Conservation (phyloP, 495 filamentous ascomycete genomes). For the Barbatosphaeria neglecta region DNA sequence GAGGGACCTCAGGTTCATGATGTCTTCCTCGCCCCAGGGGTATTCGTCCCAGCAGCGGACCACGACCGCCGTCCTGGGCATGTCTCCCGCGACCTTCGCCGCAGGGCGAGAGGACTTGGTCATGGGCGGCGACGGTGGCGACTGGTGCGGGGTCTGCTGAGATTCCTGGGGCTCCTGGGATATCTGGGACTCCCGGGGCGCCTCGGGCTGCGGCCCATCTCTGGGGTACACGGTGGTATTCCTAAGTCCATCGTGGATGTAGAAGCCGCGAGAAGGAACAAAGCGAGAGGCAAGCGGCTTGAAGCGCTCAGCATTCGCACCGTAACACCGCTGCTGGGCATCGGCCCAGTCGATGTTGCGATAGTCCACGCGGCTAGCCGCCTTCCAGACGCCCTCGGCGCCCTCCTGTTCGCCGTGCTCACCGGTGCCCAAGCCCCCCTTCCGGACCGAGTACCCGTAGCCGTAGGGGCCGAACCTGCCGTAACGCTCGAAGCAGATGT, state of each 20-base stretch:
- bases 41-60: conserved; percentile 66
- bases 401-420: conserved; percentile 70
- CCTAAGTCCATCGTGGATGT: conserved; percentile 17
- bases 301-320: conserved; percentile 62
- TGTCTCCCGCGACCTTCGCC: conserved; percentile 12
- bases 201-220: conserved; percentile 1
- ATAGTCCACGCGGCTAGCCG: conserved; percentile 58
- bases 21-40: conserved; percentile 55
- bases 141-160: too few species aligned
- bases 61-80: conserved; percentile 57
- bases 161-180: too few species aligned
- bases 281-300: conserved; percentile 21
- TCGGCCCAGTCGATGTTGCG: conserved; percentile 61
- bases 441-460: conserved; percentile 62
- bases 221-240: conserved; percentile 1
- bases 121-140: conserved; percentile 39
- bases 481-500: conserved; percentile 90
- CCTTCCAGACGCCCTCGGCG: conserved; percentile 60
- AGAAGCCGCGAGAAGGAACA: conserved; percentile 31
- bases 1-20: conserved; percentile 59
- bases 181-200: too few species aligned
- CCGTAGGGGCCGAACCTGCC: conserved; percentile 85
- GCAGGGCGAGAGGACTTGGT: conserved; percentile 14
- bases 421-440: conserved; percentile 71
- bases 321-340: conserved; percentile 56